These are phyloP conservation scores for Phytophthora litchii DNA, from an alignment of 352 stramenopile species.

Conservation along the genomic window DNA sequence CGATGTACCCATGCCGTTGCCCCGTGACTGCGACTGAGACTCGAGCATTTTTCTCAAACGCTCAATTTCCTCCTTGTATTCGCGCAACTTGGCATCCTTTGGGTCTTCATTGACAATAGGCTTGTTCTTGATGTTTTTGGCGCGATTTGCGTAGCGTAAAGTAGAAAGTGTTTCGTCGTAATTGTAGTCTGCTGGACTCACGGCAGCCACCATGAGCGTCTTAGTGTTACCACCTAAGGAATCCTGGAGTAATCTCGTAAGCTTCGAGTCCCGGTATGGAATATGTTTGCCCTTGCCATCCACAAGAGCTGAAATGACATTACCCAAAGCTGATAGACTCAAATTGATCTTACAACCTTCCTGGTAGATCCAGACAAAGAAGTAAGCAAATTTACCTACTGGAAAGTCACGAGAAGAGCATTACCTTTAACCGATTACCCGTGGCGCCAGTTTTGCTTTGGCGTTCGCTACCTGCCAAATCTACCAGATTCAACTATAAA, in stretches of 20 bases:
- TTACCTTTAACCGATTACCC: slow-evolving; percentile 74
- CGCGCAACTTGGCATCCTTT: slow-evolving; percentile 90
- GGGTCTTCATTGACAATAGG: slow-evolving; percentile 95
- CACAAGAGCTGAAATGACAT: slow-evolving; percentile 87
- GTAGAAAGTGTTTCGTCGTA: slow-evolving; percentile 96
- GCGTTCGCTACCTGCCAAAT: slow-evolving; percentile 81
- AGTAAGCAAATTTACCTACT: not conserved
- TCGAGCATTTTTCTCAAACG: slow-evolving; percentile 86
- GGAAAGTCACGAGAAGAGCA: not conserved
- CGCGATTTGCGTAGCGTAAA: slow-evolving; percentile 95
- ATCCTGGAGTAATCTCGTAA: slow-evolving; percentile 92
- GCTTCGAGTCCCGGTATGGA: slow-evolving; percentile 93
- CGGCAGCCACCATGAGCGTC: slow-evolving; percentile 96
- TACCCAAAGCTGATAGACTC: slow-evolving; percentile 76
- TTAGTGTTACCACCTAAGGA: slow-evolving; percentile 95
- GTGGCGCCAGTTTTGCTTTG: slow-evolving; percentile 88
- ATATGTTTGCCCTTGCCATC: slow-evolving; percentile 88
- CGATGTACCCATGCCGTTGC: slow-evolving; percentile 28
- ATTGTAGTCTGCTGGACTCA: slow-evolving; percentile 95
- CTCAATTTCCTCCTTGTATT: slow-evolving; percentile 92
- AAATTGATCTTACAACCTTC: slow-evolving; percentile 91
- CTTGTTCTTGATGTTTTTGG: slow-evolving; percentile 98
- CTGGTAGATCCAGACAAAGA: slow-evolving; percentile 23
- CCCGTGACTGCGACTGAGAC: slow-evolving; percentile 52
- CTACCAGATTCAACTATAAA: slow-evolving; percentile 78